A percentile compares a stretch with the other conserved stretches of the same genome.
Evolutionary conservation across 371 early-diverging fungal genomes (phyloP).

Genomic region (Basidiobolus meristosporus): DNA sequence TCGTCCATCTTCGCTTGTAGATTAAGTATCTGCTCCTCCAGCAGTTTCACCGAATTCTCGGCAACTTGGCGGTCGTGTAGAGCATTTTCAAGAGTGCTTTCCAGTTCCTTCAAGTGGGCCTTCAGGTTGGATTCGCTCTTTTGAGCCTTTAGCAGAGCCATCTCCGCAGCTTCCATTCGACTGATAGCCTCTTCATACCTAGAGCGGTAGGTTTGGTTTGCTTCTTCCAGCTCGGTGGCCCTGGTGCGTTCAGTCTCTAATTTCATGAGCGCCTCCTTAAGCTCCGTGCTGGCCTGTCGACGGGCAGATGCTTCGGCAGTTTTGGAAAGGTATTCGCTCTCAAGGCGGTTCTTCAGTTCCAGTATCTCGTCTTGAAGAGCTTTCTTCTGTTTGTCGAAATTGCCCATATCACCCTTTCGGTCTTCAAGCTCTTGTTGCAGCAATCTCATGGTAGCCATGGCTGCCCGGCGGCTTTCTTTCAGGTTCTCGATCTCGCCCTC

Average conservation of each 20-base stretch:
- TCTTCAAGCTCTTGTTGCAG: constrained; percentile 57
- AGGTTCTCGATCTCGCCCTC: constrained; percentile 48
- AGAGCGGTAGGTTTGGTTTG: constrained; percentile 19
- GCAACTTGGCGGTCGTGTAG: constrained; percentile 25
- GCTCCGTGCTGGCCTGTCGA: constrained; percentile 9
- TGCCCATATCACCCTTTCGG: constrained; percentile 34
- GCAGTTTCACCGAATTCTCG: constrained; percentile 27
- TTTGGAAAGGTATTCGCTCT: constrained; percentile 34
- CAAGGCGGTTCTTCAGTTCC: constrained; percentile 32
- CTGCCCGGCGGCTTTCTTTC: constrained; percentile 59
- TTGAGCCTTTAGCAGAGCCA: constrained; percentile 34
- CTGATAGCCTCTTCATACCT: constrained; percentile 27
- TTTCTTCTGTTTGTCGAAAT: constrained; percentile 13
- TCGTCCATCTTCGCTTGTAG: constrained; percentile 52
- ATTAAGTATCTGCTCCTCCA: constrained; percentile 41
- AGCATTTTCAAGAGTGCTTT: constrained; percentile 31
- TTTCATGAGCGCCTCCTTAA: constrained; percentile 15
- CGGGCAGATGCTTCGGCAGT: constrained; percentile 14
- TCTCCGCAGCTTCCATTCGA: constrained; percentile 36
- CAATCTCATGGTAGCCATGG: constrained; percentile 48
- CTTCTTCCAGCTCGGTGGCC: constrained; percentile 30
- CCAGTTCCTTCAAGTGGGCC: constrained; percentile 31
- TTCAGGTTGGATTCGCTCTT: constrained; percentile 28
- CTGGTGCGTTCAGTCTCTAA: constrained; percentile 15
- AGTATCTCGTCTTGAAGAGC: constrained; percentile 47